Conservation (phyloP, 306 rosid genomes). For the Phaseolus lunatus region DNA sequence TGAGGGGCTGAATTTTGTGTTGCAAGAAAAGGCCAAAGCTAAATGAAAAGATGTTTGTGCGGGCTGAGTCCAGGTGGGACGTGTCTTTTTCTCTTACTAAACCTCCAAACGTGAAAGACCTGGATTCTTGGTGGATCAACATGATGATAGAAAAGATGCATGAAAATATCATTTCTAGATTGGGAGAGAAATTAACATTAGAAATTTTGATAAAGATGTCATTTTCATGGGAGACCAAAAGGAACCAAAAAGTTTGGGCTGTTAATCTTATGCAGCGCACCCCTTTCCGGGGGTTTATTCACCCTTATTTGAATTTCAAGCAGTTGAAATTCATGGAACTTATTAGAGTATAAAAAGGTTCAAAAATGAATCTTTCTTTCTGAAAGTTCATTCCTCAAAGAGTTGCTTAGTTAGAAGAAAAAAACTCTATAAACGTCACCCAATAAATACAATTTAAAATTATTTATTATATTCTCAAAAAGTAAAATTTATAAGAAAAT, state of each 20-base stretch:
- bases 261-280: not conserved
- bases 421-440: not conserved
- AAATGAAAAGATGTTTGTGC: slow-evolving; percentile 45
- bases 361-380: not conserved
- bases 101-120: slow-evolving; percentile 37
- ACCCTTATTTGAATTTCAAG: not conserved
- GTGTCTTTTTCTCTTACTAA: slow-evolving; percentile 37
- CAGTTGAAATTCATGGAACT: not conserved
- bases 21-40: slow-evolving; percentile 23
- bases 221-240: slow-evolving; percentile 2
- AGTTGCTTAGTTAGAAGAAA: not conserved
- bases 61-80: slow-evolving; percentile 22
- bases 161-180: slow-evolving; percentile 35
- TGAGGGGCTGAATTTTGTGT: slow-evolving; percentile 38
- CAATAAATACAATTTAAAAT: not conserved
- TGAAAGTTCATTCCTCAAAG: not conserved
- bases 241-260: not conserved
- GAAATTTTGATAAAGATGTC: slow-evolving; percentile 13
- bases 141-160: slow-evolving; percentile 39
- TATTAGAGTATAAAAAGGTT: not conserved
- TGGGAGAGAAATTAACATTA: slow-evolving; percentile 10
- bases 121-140: slow-evolving; percentile 39
- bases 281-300: not conserved
- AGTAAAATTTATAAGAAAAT: not conserved
- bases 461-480: not conserved